A percentile compares a stretch with the other conserved stretches of the same genome.
Conservation (phyloP, 1,284 basidiomycete species). For the Meripilus lineatus region DNA sequence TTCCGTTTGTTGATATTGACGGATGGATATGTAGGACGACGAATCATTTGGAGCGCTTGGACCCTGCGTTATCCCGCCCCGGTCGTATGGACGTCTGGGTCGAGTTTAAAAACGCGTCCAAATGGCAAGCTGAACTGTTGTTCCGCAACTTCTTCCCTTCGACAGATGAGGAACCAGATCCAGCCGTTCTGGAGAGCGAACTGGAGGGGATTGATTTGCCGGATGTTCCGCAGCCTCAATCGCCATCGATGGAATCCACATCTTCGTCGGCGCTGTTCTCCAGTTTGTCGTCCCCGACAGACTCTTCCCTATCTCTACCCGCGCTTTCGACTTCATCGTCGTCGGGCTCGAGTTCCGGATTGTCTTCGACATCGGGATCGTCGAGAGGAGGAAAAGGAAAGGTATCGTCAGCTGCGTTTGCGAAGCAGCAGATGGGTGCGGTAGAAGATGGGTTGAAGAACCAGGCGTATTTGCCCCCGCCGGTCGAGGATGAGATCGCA, state of each 20-base stretch:
- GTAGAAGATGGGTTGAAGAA: slow-evolving; percentile 50
- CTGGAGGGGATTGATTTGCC: slow-evolving; percentile 45
- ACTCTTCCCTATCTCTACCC: slow-evolving; percentile 22
- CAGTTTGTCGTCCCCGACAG: slow-evolving; percentile 19
- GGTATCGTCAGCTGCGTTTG: slow-evolving; percentile 9
- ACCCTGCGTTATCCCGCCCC: slow-evolving; percentile 79
- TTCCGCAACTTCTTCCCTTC: slow-evolving; percentile 86
- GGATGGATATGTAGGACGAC: slow-evolving; percentile 62
- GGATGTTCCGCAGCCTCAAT: slow-evolving; percentile 25
- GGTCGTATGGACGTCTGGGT: slow-evolving; percentile 90
- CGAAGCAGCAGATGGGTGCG: too few relatives aligned
- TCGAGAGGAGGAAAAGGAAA: slow-evolving; percentile 15
- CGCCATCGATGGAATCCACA: slow-evolving; percentile 26
- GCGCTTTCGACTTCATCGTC: slow-evolving; percentile 13
- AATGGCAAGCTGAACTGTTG: slow-evolving; percentile 75
- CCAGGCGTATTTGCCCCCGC: slow-evolving; percentile 57
- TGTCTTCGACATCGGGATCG: slow-evolving; percentile 14
- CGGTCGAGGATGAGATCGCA: slow-evolving; percentile 53
- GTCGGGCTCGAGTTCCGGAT: neutral
- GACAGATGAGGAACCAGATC: slow-evolving; percentile 41
- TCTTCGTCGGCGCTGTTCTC: slow-evolving; percentile 25
- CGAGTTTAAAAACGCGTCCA: slow-evolving; percentile 80
- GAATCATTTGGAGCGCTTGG: slow-evolving; percentile 79
- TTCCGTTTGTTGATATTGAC: too few relatives aligned
- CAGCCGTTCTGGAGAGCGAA: slow-evolving; percentile 38